These are phyloP conservation scores for Ramalina peruviana DNA, from an alignment of 495 filamentous ascomycete species.

Conservation along the genomic window DNA sequence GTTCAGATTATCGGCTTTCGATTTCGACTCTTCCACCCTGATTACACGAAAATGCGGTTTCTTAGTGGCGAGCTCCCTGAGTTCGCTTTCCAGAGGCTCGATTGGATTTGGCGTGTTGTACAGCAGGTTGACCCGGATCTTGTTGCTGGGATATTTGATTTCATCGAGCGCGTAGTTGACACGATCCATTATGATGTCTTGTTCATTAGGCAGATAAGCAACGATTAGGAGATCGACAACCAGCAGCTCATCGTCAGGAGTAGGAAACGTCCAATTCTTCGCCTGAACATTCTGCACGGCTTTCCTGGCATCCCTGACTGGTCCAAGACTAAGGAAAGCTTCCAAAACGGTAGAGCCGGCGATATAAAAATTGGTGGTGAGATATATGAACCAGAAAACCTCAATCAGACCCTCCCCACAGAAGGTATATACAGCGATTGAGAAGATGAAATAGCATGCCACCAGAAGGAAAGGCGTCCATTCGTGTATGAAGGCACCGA, in stretches of 20 bases:
- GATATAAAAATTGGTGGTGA: slow-evolving; percentile 26
- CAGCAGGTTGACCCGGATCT: slow-evolving; percentile 24
- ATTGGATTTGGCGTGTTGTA: slow-evolving; percentile 29
- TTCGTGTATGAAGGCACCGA: slow-evolving; percentile 18
- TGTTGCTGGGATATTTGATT: slow-evolving; percentile 25
- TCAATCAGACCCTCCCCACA: slow-evolving; percentile 17
- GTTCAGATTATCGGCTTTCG: slow-evolving; percentile 30
- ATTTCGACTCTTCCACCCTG: slow-evolving; percentile 26
- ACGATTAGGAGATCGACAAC: slow-evolving; percentile 28
- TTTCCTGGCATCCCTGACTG: slow-evolving; percentile 19
- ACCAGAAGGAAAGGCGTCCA: slow-evolving; percentile 27
- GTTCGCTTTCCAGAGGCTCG: slow-evolving; percentile 21
- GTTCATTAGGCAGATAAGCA: slow-evolving; percentile 29
- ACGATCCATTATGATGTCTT: slow-evolving; percentile 29
- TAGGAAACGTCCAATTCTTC: slow-evolving; percentile 24
- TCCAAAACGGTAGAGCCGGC: slow-evolving; percentile 23
- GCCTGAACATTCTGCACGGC: slow-evolving; percentile 18
- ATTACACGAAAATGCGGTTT: slow-evolving; percentile 20
- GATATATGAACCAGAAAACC: slow-evolving; percentile 25
- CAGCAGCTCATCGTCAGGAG: slow-evolving; percentile 20
- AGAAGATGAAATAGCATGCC: slow-evolving; percentile 24
- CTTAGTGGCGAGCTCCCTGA: slow-evolving; percentile 13
- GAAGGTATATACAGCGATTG: slow-evolving; percentile 23
- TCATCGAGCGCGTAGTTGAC: slow-evolving; percentile 23
- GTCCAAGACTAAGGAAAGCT: slow-evolving; percentile 22